These are phyloP conservation scores for Parafenestella ontariensis DNA, from an alignment of 2,329 filamentous ascomycete species.

Conservation along the genomic window DNA sequence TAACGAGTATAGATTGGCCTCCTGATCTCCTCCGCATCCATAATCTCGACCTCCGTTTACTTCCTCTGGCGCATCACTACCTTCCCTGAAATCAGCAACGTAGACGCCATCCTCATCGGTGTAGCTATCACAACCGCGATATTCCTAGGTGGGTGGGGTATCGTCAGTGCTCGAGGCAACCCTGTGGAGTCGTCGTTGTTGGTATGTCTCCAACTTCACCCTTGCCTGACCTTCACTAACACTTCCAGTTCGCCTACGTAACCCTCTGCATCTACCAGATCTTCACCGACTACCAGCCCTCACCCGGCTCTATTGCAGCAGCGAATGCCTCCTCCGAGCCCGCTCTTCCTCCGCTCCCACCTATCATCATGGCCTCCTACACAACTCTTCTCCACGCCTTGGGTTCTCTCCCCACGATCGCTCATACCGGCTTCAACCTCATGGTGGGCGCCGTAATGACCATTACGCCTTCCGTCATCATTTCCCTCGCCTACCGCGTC, in stretches of 20 bases:
- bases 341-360: slow-evolving; percentile 95
- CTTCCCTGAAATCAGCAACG: slow-evolving; percentile 90
- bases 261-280: slow-evolving; percentile 99
- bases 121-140: slow-evolving; percentile 91
- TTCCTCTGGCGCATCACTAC: slow-evolving; percentile 95
- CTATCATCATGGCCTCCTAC: slow-evolving; percentile 98
- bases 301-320: slow-evolving; percentile 62
- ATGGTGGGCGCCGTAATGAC: slow-evolving; percentile 92
- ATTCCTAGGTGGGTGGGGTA: slow-evolving; percentile 92
- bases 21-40: slow-evolving; percentile 83
- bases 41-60: slow-evolving; percentile 93
- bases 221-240: slow-evolving; percentile 9
- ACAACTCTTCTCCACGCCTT: slow-evolving; percentile 87
- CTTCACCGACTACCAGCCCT: slow-evolving; percentile 96
- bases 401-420: slow-evolving; percentile 80
- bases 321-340: slow-evolving; percentile 67
- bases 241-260: slow-evolving; percentile 79
- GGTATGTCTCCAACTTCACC: slow-evolving; percentile 35
- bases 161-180: slow-evolving; percentile 91
- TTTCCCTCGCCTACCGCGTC: slow-evolving; percentile 90
- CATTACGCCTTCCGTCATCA: slow-evolving; percentile 93
- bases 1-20: slow-evolving; percentile 76
- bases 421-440: slow-evolving; percentile 84
- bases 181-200: slow-evolving; percentile 93
- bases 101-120: slow-evolving; percentile 91